These are phyloP conservation scores for Ailanthus altissimus DNA, from an alignment of 345 rosid species.

Conservation along the genomic window DNA sequence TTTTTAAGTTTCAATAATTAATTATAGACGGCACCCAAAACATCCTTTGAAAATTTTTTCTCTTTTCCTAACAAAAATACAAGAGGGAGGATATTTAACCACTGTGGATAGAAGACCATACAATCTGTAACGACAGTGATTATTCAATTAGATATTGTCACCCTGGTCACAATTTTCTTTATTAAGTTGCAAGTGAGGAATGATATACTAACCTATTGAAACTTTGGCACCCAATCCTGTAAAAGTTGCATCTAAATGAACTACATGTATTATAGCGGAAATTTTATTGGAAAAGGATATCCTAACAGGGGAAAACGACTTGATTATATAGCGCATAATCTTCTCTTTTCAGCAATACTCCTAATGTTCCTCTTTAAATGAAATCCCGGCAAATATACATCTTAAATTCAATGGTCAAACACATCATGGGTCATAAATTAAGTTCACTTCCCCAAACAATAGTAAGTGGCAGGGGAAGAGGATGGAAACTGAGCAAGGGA, in stretches of 20 bases:
- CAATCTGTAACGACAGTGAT: background rate
- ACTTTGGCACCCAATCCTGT: background rate
- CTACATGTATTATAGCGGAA: background rate
- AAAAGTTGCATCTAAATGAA: too few relatives aligned
- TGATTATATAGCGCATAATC: background rate
- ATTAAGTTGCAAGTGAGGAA: background rate
- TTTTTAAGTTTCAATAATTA: background rate
- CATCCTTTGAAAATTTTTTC: background rate
- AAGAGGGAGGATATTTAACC: background rate
- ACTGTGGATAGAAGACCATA: background rate
- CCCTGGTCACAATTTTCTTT: background rate
- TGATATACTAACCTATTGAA: background rate
- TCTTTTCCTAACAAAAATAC: too few relatives aligned
- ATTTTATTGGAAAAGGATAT: background rate
- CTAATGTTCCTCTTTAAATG: background rate
- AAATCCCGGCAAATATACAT: background rate
- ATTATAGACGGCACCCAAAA: background rate
- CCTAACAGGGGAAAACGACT: background rate
- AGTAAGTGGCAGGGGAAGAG: background rate
- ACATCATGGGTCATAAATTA: background rate
- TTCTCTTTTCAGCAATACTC: background rate
- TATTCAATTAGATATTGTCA: background rate
- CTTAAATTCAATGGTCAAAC: background rate
- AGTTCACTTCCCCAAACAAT: background rate
- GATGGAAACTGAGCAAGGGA: background rate